Percentiles rank a stretch among this genome's conserved stretches.
Conservation (phyloP, 768 basidiomycete genomes). For the Termitomyces sp. region DNA sequence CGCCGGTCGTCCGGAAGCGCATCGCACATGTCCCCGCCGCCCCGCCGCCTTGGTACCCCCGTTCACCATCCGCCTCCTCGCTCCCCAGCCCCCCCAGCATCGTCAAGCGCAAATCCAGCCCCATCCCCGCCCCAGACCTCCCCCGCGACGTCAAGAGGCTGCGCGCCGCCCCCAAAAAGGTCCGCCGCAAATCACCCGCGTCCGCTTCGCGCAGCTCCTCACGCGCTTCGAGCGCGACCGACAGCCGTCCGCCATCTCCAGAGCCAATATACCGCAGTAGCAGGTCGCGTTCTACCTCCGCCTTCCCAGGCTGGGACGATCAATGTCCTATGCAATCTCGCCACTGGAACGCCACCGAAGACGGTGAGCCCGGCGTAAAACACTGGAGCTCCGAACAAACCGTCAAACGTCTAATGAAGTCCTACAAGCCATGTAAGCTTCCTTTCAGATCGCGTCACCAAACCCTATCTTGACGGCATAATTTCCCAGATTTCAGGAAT, state of each 20-base stretch:
- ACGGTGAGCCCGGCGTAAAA: conserved; percentile 43
- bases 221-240: conserved; percentile 38
- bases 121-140: conserved; percentile 15
- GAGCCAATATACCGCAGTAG: conserved; percentile 54
- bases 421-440: conserved; percentile 64
- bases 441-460: neutral
- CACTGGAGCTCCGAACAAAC: conserved; percentile 64
- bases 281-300: conserved; percentile 62
- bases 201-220: conserved; percentile 32
- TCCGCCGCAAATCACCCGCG: conserved; percentile 26
- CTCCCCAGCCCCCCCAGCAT: conserved; percentile 21
- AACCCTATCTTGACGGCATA: conserved; percentile 10
- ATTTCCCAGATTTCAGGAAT: conserved; percentile 60
- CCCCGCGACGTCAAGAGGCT: conserved; percentile 37
- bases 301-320: conserved; percentile 36
- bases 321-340: conserved; percentile 32
- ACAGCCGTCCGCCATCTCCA: conserved; percentile 36
- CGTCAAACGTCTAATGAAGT: conserved; percentile 55
- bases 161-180: conserved; percentile 18
- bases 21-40: conserved; percentile 18
- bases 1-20: conserved; percentile 5
- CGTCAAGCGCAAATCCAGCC: conserved; percentile 30
- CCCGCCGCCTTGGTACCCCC: conserved; percentile 20
- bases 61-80: conserved; percentile 19
- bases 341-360: conserved; percentile 46